These are phyloP conservation scores for Penicillium italicum DNA, from an alignment of 2,329 filamentous ascomycete species.

Conservation along the genomic window DNA sequence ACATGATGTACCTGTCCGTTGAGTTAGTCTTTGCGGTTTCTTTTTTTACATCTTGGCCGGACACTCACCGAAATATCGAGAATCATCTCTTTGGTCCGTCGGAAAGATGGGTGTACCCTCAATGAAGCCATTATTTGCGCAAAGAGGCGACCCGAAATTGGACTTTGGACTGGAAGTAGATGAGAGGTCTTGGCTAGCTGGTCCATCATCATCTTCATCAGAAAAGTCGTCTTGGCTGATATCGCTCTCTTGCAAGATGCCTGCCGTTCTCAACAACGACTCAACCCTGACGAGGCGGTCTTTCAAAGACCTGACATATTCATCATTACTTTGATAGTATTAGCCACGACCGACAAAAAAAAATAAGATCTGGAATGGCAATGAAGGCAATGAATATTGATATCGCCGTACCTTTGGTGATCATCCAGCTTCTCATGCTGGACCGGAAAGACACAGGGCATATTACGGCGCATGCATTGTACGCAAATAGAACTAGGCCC, in stretches of 20 bases:
- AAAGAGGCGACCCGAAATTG: slow-evolving; percentile 5
- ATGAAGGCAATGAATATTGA: neutral
- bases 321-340: slow-evolving; percentile 57
- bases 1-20: slow-evolving; percentile 71
- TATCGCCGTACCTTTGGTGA: slow-evolving; percentile 69
- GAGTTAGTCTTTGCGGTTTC: neutral
- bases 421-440: slow-evolving; percentile 90
- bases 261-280: slow-evolving; percentile 75
- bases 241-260: slow-evolving; percentile 76
- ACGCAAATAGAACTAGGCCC: slow-evolving; percentile 67
- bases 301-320: slow-evolving; percentile 91
- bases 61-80: slow-evolving; percentile 66
- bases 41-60: neutral
- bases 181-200: slow-evolving; percentile 10
- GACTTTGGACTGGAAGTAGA: slow-evolving; percentile 8
- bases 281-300: slow-evolving; percentile 90
- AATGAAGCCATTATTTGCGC: slow-evolving; percentile 40
- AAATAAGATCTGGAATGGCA: neutral
- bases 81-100: slow-evolving; percentile 84
- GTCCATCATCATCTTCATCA: slow-evolving; percentile 13
- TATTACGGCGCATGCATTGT: slow-evolving; percentile 93
- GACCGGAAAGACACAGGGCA: slow-evolving; percentile 86
- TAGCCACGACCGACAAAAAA: neutral
- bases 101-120: slow-evolving; percentile 75
- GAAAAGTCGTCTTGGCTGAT: slow-evolving; percentile 46